Percentiles rank a stretch among this genome's conserved stretches.
These are phyloP conservation scores for Periconia digitata DNA, from an alignment of 2,329 filamentous ascomycete species.

Conservation along the genomic window DNA sequence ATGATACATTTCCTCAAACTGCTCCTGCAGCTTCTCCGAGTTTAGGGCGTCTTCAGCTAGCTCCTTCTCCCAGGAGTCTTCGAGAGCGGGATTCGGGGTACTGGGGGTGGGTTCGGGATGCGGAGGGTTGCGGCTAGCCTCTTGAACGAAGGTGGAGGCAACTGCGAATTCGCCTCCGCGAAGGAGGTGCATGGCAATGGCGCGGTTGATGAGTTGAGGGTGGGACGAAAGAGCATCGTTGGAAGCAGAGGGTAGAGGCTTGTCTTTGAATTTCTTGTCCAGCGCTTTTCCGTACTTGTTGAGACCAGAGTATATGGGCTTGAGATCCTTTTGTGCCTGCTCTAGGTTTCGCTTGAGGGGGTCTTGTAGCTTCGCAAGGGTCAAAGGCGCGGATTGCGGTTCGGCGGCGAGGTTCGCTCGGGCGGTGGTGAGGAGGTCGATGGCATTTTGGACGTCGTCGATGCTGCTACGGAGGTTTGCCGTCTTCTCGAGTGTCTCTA, in stretches of 20 bases:
- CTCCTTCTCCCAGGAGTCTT: constrained; percentile 44
- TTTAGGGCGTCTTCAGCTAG: constrained; percentile 61
- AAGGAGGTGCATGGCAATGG: constrained; percentile 94
- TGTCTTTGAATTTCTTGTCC: constrained; percentile 70
- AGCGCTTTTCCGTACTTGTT: constrained; percentile 83
- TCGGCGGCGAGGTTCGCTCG: constrained; percentile 73
- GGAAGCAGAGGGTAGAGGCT: constrained; percentile 71
- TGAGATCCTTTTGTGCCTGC: constrained; percentile 75
- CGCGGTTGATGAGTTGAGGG: constrained; percentile 79
- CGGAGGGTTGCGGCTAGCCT: constrained; percentile 58
- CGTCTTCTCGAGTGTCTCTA: constrained; percentile 69
- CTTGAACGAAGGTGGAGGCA: constrained; percentile 79
- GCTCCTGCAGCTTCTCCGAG: constrained; percentile 69
- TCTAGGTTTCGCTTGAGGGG: constrained; percentile 82
- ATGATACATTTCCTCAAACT: constrained; percentile 87
- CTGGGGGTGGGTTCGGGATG: constrained; percentile 41
- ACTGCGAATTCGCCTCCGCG: constrained; percentile 92
- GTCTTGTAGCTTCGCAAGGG: constrained; percentile 81
- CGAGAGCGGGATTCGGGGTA: constrained; percentile 35
- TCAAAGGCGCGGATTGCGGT: constrained; percentile 69
- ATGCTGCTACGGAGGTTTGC: constrained; percentile 72
- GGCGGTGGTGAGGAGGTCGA: constrained; percentile 73
- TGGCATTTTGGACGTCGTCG: constrained; percentile 78
- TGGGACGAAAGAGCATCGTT: constrained; percentile 79
- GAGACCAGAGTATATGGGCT: constrained; percentile 78